phyloP scores from a whole-genome alignment of 2,329 filamentous ascomycete species.

The Cladophialophora carrionii region DNA sequence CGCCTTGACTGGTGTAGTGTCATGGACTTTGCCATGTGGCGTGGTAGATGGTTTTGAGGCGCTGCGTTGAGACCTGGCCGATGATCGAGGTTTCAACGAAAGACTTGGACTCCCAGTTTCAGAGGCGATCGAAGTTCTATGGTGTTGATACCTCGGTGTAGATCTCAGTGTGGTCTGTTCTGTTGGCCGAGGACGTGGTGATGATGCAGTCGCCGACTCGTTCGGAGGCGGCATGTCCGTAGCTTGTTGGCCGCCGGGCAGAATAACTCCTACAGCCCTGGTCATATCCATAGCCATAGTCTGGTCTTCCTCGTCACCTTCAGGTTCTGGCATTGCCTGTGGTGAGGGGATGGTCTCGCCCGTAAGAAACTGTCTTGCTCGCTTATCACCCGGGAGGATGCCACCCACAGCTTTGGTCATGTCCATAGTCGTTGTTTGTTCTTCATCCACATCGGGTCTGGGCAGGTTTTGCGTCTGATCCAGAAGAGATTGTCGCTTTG shows the following conservation, averaged over 20 bases:
- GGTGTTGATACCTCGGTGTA: conserved; percentile 33
- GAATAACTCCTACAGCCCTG: conserved; percentile 64
- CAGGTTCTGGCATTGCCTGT: background rate
- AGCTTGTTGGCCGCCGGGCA: conserved; percentile 41
- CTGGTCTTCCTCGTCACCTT: conserved; percentile 41
- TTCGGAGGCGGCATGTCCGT: conserved; percentile 12
- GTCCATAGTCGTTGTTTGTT: conserved; percentile 65
- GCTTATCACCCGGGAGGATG: conserved; percentile 53
- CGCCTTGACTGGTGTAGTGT: conserved; percentile 38
- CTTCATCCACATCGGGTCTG: conserved; percentile 41
- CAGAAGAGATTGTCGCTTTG: conserved; percentile 49
- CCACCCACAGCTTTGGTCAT: conserved; percentile 67
- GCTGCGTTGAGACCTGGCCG: conserved; percentile 54
- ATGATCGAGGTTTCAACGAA: conserved; percentile 54
- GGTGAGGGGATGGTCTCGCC: background rate
- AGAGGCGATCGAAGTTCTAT: conserved; percentile 47
- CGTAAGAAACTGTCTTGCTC: conserved; percentile 49
- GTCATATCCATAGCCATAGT: conserved; percentile 72
- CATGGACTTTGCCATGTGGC: conserved; percentile 42
- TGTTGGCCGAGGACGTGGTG: conserved; percentile 37
- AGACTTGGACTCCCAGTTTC: conserved; percentile 60
- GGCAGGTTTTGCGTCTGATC: conserved; percentile 44
- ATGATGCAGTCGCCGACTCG: conserved; percentile 40
- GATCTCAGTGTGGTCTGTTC: conserved; percentile 25
- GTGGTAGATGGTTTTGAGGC: conserved; percentile 51